Percentiles rank a stretch among this genome's conserved stretches.
phyloP scores from a whole-genome alignment of 768 basidiomycete genomes.

The Lactarius hatsudake region DNA sequence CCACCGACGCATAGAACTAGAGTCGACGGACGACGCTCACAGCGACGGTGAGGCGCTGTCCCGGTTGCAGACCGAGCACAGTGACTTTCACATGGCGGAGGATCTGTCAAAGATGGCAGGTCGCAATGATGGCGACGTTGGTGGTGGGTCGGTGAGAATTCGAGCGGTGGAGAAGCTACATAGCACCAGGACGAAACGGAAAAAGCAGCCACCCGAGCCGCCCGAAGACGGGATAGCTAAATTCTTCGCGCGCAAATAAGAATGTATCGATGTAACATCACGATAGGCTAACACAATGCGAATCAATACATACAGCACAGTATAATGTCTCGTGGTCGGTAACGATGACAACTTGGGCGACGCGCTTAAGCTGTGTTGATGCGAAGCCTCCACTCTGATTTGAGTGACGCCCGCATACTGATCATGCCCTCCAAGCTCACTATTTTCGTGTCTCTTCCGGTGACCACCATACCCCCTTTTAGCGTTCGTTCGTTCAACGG shows the following conservation, averaged over 20 bases:
- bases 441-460: slow-evolving; percentile 1
- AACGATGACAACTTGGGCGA: slow-evolving; percentile 7
- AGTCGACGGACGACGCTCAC: slow-evolving; percentile 28
- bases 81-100: slow-evolving; percentile 87
- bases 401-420: slow-evolving; percentile 2
- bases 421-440: background rate
- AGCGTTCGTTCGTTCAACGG: slow-evolving; percentile 11
- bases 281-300: background rate
- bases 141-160: slow-evolving; percentile 5
- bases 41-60: slow-evolving; percentile 36
- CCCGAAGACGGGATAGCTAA: slow-evolving; percentile 43
- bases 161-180: slow-evolving; percentile 27
- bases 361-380: slow-evolving; percentile 2
- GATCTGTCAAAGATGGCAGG: slow-evolving; percentile 56
- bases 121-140: slow-evolving; percentile 30
- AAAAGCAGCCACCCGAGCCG: slow-evolving; percentile 29
- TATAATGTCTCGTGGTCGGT: background rate
- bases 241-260: slow-evolving; percentile 39
- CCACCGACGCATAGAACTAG: slow-evolving; percentile 2
- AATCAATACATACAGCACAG: background rate
- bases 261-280: background rate
- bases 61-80: slow-evolving; percentile 64
- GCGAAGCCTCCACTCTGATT: background rate
- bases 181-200: slow-evolving; percentile 31
- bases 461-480: slow-evolving; percentile 15